Base-by-base conservation (phyloP, 2,329 filamentous ascomycete genomes). In the Talaromyces piceae region DNA sequence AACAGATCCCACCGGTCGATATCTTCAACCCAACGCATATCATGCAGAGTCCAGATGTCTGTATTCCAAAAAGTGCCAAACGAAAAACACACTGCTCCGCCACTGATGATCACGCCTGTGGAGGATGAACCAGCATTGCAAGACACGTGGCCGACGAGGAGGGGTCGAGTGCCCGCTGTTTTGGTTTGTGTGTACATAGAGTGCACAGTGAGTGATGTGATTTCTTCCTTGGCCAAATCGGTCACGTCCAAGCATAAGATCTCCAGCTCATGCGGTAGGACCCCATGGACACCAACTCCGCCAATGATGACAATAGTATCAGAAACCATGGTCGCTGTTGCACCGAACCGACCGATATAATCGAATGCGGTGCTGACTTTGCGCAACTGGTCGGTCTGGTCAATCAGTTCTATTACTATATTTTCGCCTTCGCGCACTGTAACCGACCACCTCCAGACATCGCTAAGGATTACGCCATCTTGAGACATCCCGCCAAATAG, bases 1-100 rank as follows among this genome's bases (percentile, higher is more conserved):
- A 69, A 39, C 5, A 69, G 47, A 1, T 54, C 48, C 70, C 70
- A 73, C 30, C 57, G 52, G 53, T 67, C 68, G 39, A 54, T 52
- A n/a, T 51, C 33, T 3, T 48, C 50, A 16, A 59, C 56, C 28
- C 5, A 37, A 9, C 61, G 57, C 25, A 52, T 52, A 25, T 59
- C 64, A 62, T 66, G 66, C 57, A 82, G 59, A 2, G 69, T 64
- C 71, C 72, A 84, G 11, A 77, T 72, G 1, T 81, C 81, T 27
- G 76, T 75, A 47, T 90, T 91, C 87, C 88, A 94, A 61, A 81
- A 90, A 5, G 87, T 87, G 1, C 90, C 90, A 77, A 95, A 95
- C 0, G 88, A 90, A 72, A 95, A 95, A 65, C 89, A 95, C 0
- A 89, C 88, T 13, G 87, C 88, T 31, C 89, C 91, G 13, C 91